phyloP scores from a whole-genome alignment of 345 rosid genomes.

The Clarkia xantiana region DNA sequence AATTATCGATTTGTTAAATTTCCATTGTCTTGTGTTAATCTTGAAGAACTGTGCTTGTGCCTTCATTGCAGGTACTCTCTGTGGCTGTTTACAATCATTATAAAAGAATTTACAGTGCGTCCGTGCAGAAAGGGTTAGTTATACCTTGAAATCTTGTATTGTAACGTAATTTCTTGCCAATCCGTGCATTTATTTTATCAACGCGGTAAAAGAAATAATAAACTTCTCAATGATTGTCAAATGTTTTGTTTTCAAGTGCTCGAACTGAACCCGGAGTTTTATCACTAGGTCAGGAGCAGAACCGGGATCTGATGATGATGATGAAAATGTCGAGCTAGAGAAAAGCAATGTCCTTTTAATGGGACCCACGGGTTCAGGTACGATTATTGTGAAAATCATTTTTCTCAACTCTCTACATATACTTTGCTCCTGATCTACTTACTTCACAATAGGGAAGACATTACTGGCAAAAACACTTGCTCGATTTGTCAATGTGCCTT shows the following conservation, averaged over 20 bases:
- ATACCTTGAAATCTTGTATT: constrained; percentile 4
- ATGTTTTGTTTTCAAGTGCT: constrained; percentile 2
- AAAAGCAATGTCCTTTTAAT: constrained; percentile 92
- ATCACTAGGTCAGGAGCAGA: constrained; percentile 74
- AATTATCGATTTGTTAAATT: background rate
- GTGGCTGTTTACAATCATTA: constrained; percentile 95
- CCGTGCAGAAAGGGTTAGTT: constrained; percentile 62
- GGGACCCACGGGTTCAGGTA: constrained; percentile 98
- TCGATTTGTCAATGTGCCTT: constrained; percentile 19
- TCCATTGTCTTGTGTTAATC: background rate
- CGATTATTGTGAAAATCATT: constrained; percentile 1
- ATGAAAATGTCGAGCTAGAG: constrained; percentile 74
- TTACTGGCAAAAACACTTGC: constrained; percentile 17
- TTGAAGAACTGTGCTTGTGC: background rate
- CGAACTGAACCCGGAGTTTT: constrained; percentile 25
- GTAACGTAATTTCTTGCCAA: background rate
- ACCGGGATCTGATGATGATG: constrained; percentile 37
- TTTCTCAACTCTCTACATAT: background rate
- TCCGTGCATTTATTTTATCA: too few species aligned
- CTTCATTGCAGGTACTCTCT: constrained; percentile 52
- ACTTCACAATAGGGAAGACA: constrained; percentile 14
- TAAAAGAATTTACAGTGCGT: constrained; percentile 65
- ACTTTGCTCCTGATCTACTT: constrained; percentile 14
- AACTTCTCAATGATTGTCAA: too few species aligned
- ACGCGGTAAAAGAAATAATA: too few species aligned